Evolutionary conservation across 805 yeast genomes (phyloP), one percentile per base, ranked within the genome.

Genomic region (Hanseniaspora meyeri): DNA sequence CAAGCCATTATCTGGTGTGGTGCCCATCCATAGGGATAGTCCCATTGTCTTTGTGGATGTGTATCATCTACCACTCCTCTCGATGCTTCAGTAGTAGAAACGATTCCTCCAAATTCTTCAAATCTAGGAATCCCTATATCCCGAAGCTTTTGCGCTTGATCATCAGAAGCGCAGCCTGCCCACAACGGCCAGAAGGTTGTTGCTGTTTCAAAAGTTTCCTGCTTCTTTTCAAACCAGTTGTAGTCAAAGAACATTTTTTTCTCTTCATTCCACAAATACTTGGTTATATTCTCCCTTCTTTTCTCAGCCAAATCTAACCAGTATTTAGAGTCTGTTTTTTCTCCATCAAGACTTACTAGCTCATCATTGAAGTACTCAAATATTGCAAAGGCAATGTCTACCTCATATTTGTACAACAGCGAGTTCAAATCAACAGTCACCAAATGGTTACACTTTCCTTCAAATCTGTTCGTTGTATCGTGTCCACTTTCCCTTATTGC

Each of bases 1-100:
- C 98, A 91, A 1, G 95, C 91, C 55, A 91, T 68, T 17, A 91
- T 87, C 69, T 91, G 98, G 67, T 93, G 97, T 3, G 98, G 97
- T 0, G 97, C 96, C 98, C 98, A 91, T 1, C 97, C 97, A 65
- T 73, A 87, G 1, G 98, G 98, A 68, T 84, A 93, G 68, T 91
- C 98, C 98, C 98, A 91, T 70, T 91, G 98, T 68, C 97, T 76
- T 12, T 84, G 80, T n/a, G 95, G 96, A 63, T 88, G 74, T 45
- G 78, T 74, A 17, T 85, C 69, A 1, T 83, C 79, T 39, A 87
- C 71, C 29, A 75, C 79, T 42, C 96, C 95, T 61, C 95, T 73
- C 2, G 90, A 82, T 60, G 75, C 67, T 61, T 79, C 76, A 0
- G 96, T 84, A 40, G 96, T 95, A 0, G 95, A 82, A 1, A 81